phyloP scores from a whole-genome alignment of 169 alveolate genomes.

The Perkinsus marinus region DNA sequence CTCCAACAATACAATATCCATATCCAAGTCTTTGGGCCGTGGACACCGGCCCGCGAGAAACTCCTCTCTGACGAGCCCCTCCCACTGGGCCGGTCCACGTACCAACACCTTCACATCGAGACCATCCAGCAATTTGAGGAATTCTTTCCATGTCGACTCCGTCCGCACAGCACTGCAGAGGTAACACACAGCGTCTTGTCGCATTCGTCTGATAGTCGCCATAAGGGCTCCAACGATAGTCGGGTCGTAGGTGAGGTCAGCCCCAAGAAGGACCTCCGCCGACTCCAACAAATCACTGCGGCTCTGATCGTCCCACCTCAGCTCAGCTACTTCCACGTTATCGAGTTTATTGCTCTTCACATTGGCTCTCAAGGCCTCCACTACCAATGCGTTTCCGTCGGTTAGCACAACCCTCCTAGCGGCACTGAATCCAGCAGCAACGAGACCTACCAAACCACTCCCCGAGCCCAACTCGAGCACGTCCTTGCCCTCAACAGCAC shows the following conservation, averaged over 20 bases:
- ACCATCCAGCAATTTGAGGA: neutral
- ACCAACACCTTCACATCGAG: neutral
- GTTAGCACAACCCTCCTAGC: neutral
- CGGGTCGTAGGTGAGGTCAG: neutral
- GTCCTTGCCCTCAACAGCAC: neutral
- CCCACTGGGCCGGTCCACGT: neutral
- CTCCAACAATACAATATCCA: neutral
- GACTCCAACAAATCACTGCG: neutral
- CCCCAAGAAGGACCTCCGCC: neutral
- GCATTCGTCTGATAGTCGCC: neutral
- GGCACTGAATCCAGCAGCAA: neutral
- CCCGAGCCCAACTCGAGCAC: conserved; percentile 20
- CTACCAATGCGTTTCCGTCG: conserved; percentile 10
- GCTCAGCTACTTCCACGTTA: neutral
- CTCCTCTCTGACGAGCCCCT: neutral
- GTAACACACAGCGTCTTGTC: neutral
- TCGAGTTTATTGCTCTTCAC: neutral
- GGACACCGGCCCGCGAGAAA: neutral
- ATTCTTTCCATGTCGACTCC: neutral
- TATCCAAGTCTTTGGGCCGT: neutral
- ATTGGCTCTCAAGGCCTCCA: conserved; percentile 4
- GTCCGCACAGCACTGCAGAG: neutral
- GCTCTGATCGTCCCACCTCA: conserved; percentile 3
- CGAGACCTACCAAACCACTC: conserved; percentile 12
- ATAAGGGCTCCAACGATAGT: neutral